Evolutionary conservation across 1,284 basidiomycete genomes (phyloP).

Genomic region (Dichomitus squalens): DNA sequence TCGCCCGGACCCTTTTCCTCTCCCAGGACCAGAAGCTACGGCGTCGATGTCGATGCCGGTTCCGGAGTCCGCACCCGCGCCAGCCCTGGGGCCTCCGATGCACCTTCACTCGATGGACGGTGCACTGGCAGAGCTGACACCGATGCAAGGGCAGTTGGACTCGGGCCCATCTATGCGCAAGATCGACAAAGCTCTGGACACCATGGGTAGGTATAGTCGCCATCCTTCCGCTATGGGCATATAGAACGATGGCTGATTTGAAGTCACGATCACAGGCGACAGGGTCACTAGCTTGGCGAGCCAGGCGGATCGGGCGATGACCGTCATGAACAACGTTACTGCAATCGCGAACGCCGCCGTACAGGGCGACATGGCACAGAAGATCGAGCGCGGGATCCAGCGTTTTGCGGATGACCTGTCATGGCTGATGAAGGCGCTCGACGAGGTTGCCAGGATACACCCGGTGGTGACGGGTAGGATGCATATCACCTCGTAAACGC

Average conservation of each 20-base stretch:
- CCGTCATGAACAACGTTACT: neutral
- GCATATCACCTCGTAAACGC: neutral
- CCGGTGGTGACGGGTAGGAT: conserved; percentile 29
- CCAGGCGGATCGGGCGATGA: neutral
- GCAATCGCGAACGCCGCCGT: neutral
- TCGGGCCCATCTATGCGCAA: conserved; percentile 1
- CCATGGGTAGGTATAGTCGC: neutral
- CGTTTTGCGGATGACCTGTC: conserved; percentile 22
- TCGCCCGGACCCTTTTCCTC: neutral
- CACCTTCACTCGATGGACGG: conserved; percentile 5
- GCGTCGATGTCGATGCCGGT: neutral
- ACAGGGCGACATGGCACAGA: conserved; percentile 6
- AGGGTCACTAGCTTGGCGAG: neutral
- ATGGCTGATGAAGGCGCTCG: conserved; percentile 27
- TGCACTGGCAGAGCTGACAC: neutral
- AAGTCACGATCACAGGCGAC: neutral
- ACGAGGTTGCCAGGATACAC: conserved; percentile 31
- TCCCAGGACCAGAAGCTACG: neutral
- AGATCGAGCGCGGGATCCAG: conserved; percentile 11
- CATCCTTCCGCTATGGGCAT: neutral
- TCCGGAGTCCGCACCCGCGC: neutral
- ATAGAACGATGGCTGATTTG: no score
- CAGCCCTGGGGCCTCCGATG: neutral
- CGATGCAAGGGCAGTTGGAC: neutral
- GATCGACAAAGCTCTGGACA: neutral